These are phyloP conservation scores for Heimioporus retisporus DNA, from an alignment of 1,284 basidiomycete genomes.

Conservation along the genomic window DNA sequence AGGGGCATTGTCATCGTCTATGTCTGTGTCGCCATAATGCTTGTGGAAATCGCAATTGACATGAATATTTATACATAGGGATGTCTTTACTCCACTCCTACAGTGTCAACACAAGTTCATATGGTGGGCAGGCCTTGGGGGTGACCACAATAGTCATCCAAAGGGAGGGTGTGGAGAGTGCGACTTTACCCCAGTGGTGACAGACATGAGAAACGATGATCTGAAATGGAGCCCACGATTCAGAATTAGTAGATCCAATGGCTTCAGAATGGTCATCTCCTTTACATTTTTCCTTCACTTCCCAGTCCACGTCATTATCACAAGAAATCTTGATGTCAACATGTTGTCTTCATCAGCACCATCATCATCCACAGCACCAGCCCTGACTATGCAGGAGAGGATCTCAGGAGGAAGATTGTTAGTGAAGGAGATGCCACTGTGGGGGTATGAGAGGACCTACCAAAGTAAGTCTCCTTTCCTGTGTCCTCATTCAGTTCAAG, in stretches of 20 bases:
- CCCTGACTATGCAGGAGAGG: slow-evolving; percentile 40
- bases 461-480: too few species aligned
- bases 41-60: slow-evolving; percentile 28
- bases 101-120: slow-evolving; percentile 14
- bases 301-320: not conserved
- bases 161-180: slow-evolving; percentile 42
- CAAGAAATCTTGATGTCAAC: not conserved
- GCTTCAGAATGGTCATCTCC: slow-evolving; percentile 10
- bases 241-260: slow-evolving; percentile 13
- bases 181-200: slow-evolving; percentile 39
- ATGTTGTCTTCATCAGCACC: slow-evolving; percentile 26
- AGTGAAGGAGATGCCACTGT: slow-evolving; percentile 28
- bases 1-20: slow-evolving; percentile 2
- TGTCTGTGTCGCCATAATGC: slow-evolving; percentile 16
- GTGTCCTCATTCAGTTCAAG: too few species aligned
- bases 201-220: slow-evolving; percentile 36
- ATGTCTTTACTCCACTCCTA: slow-evolving; percentile 37
- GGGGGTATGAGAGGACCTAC: slow-evolving; percentile 38
- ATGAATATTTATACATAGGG: slow-evolving; percentile 35
- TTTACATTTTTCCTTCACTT: not conserved
- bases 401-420: slow-evolving; percentile 39
- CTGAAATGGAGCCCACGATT: slow-evolving; percentile 24
- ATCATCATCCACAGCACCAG: slow-evolving; percentile 20
- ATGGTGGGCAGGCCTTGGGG: slow-evolving; percentile 23
- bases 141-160: slow-evolving; percentile 36